Conservation (phyloP, 148 eudicot species). For the Selenicereus undatus region DNA sequence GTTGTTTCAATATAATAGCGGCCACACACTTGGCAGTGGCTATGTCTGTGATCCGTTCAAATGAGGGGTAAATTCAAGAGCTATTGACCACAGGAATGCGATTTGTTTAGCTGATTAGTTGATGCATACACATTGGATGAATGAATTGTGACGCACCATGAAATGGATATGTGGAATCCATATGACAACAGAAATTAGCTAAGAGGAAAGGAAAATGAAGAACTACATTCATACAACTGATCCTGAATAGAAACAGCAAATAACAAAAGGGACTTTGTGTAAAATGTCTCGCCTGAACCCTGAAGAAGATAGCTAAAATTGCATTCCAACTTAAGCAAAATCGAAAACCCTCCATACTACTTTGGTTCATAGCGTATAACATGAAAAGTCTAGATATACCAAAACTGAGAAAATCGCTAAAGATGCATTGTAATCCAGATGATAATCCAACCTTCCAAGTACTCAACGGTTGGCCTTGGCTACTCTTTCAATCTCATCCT, state of each 20-base stretch:
- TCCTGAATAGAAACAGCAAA: too few relatives aligned
- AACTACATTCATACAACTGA: neutral
- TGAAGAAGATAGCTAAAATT: slow-evolving; percentile 1
- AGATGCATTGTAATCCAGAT: neutral
- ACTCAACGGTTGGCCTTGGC: too few relatives aligned
- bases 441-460: neutral
- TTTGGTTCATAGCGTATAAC: neutral
- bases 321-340: neutral
- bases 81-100: neutral
- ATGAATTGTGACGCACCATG: neutral
- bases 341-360: neutral
- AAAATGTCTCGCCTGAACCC: too few relatives aligned
- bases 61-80: neutral
- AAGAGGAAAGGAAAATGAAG: neutral
- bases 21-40: slow-evolving; percentile 31
- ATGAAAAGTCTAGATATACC: neutral
- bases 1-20: slow-evolving; percentile 34
- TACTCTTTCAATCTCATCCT: too few relatives aligned
- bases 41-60: slow-evolving; percentile 31
- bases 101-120: too few relatives aligned
- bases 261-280: too few relatives aligned
- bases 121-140: too few relatives aligned
- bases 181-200: too few relatives aligned
- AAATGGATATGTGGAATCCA: neutral
- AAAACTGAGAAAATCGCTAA: neutral